Percentiles rank a stretch among this genome's conserved stretches.
phyloP scores from a whole-genome alignment of 192 early-diverging fungal genomes.

The Coemansia sp. region DNA sequence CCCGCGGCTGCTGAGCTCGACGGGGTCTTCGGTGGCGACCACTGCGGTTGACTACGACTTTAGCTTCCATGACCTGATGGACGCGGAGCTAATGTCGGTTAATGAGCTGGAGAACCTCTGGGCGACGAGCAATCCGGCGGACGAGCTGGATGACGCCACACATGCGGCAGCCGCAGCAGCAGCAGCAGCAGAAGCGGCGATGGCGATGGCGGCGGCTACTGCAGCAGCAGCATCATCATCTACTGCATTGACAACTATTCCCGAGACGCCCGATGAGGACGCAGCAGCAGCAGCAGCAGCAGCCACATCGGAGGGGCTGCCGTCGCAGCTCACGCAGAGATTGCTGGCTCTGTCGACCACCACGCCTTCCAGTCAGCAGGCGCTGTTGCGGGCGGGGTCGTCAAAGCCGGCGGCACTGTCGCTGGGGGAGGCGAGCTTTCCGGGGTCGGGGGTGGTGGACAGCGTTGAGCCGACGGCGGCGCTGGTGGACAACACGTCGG shows the following conservation, averaged over 20 bases:
- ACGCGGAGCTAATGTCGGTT: slow-evolving; percentile 64
- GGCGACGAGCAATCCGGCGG: slow-evolving; percentile 37
- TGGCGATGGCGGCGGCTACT: background rate
- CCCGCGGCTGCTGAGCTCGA: background rate
- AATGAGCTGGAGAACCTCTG: slow-evolving; percentile 62
- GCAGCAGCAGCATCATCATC: slow-evolving; percentile 6
- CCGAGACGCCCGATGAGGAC: slow-evolving; percentile 26
- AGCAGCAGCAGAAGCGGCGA: background rate
- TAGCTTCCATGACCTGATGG: slow-evolving; percentile 62
- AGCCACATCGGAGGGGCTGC: slow-evolving; percentile 10
- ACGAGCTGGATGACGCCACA: background rate
- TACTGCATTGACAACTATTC: slow-evolving; percentile 20
- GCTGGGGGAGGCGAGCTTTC: background rate
- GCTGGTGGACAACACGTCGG: slow-evolving; percentile 29
- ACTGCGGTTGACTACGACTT: slow-evolving; percentile 31
- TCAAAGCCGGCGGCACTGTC: background rate
- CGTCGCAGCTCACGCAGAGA: slow-evolving; percentile 39
- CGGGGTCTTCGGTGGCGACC: background rate
- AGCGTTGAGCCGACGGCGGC: slow-evolving; percentile 41
- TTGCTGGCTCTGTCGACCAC: slow-evolving; percentile 32
- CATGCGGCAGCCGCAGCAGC: background rate
- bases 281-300: background rate
- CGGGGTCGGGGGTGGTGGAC: slow-evolving; percentile 10
- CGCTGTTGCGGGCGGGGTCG: background rate
- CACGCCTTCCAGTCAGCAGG: background rate